phyloP scores from a whole-genome alignment of 441 rosid genomes.

The Capsella rubella region DNA sequence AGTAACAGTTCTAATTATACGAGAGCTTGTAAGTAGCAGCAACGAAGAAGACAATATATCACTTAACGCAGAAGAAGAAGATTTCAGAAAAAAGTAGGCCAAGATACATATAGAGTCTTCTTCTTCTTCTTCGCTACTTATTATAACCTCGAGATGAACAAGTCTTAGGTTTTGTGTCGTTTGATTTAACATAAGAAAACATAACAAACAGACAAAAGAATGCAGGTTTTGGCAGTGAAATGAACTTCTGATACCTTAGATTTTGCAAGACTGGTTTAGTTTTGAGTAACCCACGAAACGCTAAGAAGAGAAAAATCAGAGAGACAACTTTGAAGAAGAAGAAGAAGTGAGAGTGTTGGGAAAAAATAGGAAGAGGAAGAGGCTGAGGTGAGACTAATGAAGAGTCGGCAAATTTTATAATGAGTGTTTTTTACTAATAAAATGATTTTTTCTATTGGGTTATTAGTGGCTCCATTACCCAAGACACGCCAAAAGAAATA shows the following conservation, averaged over 20 bases:
- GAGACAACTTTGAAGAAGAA: background rate
- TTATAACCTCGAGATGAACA: background rate
- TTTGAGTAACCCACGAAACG: background rate
- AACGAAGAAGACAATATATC: background rate
- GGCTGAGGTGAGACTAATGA: background rate
- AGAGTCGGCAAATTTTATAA: background rate
- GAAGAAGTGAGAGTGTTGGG: background rate
- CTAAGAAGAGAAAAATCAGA: background rate
- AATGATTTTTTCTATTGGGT: background rate
- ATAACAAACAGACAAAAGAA: no score
- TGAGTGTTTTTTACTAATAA: background rate
- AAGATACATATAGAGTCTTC: no score
- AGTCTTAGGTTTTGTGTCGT: background rate
- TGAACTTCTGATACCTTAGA: background rate
- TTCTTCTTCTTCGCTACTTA: no score
- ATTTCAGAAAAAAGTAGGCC: background rate
- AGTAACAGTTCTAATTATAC: no score
- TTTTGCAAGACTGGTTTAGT: background rate
- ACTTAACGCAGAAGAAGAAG: background rate
- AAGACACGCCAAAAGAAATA: background rate
- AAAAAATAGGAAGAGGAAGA: background rate
- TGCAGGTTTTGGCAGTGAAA: background rate
- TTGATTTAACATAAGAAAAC: no score
- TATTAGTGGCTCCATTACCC: conserved; percentile 1
- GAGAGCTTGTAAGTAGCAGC: background rate